Conservation (phyloP, 2,329 filamentous ascomycete genomes). For the Cladosporium austrohemisphaericum region DNA sequence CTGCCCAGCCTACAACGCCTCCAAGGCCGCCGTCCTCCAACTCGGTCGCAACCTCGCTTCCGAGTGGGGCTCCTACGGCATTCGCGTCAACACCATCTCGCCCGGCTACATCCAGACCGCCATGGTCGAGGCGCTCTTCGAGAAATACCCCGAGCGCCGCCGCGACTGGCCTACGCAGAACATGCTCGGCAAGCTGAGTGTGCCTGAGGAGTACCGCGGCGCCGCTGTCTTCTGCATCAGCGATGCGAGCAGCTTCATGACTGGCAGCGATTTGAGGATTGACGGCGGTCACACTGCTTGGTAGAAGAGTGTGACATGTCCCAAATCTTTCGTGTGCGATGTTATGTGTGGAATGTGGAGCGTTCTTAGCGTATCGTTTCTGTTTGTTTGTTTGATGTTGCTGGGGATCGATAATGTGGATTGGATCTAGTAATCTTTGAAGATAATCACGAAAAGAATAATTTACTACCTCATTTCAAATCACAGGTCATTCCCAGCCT, state of each 20-base stretch:
- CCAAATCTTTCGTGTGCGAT: no score
- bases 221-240: conserved; percentile 38
- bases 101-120: conserved; percentile 77
- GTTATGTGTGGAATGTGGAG: no score
- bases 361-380: no score
- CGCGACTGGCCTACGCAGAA: conserved; percentile 78
- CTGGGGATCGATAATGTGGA: no score
- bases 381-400: no score
- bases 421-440: no score
- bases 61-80: conserved; percentile 69
- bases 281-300: conserved; percentile 54
- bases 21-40: conserved; percentile 71
- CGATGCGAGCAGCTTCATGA: conserved; percentile 52
- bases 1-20: conserved; percentile 71
- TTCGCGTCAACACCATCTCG: conserved; percentile 77
- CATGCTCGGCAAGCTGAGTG: conserved; percentile 60
- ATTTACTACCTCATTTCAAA: no score
- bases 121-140: conserved; percentile 79
- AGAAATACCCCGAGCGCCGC: conserved; percentile 63
- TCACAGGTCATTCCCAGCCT: no score
- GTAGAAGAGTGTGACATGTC: conserved; percentile 36
- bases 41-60: conserved; percentile 65
- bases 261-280: conserved; percentile 51
- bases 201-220: conserved; percentile 37
- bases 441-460: no score